A percentile compares a stretch with the other conserved stretches of the same genome.
Conservation (phyloP, 495 filamentous ascomycete species). For the Trichoderma virens region DNA sequence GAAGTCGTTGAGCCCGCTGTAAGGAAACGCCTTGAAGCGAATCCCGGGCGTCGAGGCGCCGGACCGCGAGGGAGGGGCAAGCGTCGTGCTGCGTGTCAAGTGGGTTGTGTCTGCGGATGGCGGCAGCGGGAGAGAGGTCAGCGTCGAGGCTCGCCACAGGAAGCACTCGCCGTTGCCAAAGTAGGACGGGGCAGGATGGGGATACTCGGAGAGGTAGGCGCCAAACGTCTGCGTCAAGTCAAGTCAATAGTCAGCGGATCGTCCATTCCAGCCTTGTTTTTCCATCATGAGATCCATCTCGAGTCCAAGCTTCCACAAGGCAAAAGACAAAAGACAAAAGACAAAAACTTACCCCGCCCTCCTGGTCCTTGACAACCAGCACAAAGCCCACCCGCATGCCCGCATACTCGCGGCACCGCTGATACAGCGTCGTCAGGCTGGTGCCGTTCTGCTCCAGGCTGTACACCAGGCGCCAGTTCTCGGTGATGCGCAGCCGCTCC, state of each 20-base stretch:
- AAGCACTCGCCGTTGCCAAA: constrained; percentile 97
- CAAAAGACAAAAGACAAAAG: too few species aligned
- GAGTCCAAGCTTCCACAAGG: too few species aligned
- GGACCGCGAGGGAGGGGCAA: constrained; percentile 28
- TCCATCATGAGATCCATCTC: too few species aligned
- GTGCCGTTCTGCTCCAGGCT: constrained; percentile 90
- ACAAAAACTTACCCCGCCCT: constrained; percentile 54
- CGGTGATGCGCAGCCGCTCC: constrained; percentile 72
- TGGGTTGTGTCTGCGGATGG: constrained; percentile 67
- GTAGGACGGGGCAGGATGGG: constrained; percentile 73
- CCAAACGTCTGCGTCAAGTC: constrained; percentile 63
- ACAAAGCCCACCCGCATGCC: constrained; percentile 77
- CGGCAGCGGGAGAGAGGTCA: constrained; percentile 60
- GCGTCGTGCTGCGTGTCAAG: constrained; percentile 63
- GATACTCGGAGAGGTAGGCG: constrained; percentile 85
- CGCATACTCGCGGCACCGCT: constrained; percentile 53
- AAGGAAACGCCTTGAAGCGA: constrained; percentile 94
- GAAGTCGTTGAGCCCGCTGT: constrained; percentile 93
- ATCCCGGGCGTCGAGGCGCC: constrained; percentile 33
- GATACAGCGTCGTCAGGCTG: constrained; percentile 78
- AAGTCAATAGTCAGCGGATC: background rate
- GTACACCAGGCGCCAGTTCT: constrained; percentile 81
- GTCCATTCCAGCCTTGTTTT: background rate
- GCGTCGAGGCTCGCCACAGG: constrained; percentile 75
- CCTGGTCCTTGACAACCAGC: constrained; percentile 70